Evolutionary conservation across 768 basidiomycete species (phyloP), one percentile per base, ranked within the genome.

Genomic region (Kwoniella shandongensis): DNA sequence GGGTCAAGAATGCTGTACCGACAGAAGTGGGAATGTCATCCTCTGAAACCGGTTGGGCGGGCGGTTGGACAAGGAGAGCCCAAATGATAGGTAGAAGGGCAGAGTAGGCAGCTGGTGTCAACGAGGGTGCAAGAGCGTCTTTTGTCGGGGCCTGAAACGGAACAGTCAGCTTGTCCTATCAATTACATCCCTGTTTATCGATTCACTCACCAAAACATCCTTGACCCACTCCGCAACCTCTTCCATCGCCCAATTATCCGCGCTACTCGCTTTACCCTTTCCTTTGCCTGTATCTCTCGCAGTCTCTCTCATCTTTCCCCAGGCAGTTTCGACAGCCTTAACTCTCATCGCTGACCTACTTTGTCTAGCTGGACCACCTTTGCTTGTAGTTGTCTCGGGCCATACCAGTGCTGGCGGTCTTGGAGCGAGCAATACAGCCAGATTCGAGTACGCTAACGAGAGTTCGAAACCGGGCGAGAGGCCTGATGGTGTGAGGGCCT

Each of bases 1-100:
- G 89, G 25, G 85, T 83, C 23, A 91, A 72, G 2, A 82, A 79
- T 7, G 86, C 86, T 23, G 74, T 72, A 20, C 85, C 77, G 46
- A 87, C 79, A 54, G 77, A 70, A 27, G 59, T 69, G 55, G 57
- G 69, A 41, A 59, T 63, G 32, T 61, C 56, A 13, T 50, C 48
- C n/a, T 58, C 49, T 26, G 40, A 38, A 13, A 7, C 7, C 1
- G 56, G 18, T 1, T 1, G 20, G 4, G 47, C 26, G 4, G 74
- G 66, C 0, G 69, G 64, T 69, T 61, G 78, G 64, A 65, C 81
- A 79, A 77, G 45, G 7, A 79, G 67, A 1, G 69, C 54, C 70
- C 74, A 78, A 4, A 77, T 62, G 20, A 74, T 65, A 0, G 76
- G 76, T 5, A 78, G 53, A 5, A 76, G 49, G 1, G 72, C 57